These are phyloP conservation scores for Prunus mume DNA, from an alignment of 306 rosid species.

Conservation along the genomic window DNA sequence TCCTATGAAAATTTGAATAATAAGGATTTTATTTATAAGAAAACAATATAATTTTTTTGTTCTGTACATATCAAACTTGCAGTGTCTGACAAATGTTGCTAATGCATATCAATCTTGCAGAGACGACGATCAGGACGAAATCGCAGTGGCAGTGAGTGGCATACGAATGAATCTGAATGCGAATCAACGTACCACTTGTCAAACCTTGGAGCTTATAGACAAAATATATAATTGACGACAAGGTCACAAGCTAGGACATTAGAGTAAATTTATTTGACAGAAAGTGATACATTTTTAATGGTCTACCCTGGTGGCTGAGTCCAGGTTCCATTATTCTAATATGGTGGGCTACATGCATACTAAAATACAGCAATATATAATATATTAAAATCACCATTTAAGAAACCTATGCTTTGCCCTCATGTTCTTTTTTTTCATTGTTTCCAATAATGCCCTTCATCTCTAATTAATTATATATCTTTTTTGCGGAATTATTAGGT, in stretches of 20 bases:
- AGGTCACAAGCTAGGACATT: background rate
- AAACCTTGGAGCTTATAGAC: background rate
- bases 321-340: background rate
- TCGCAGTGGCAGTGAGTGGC: too few species aligned
- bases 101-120: too few species aligned
- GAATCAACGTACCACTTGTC: background rate
- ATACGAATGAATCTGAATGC: too few species aligned
- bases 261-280: too few species aligned
- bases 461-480: background rate
- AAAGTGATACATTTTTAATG: background rate
- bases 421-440: background rate
- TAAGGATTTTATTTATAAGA: too few species aligned
- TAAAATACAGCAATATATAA: background rate
- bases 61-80: too few species aligned
- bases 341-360: background rate
- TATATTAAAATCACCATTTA: background rate
- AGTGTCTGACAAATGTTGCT: too few species aligned
- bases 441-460: background rate
- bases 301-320: slow-evolving; percentile 13
- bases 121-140: too few species aligned
- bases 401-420: background rate
- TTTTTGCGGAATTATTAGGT: background rate
- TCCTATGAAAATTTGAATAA: too few species aligned
- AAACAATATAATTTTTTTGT: too few species aligned
- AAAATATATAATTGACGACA: background rate